Evolutionary conservation across 2,329 filamentous ascomycete genomes (phyloP), one percentile per base, ranked within the genome.

Genomic region (Nakataea oryzae): DNA sequence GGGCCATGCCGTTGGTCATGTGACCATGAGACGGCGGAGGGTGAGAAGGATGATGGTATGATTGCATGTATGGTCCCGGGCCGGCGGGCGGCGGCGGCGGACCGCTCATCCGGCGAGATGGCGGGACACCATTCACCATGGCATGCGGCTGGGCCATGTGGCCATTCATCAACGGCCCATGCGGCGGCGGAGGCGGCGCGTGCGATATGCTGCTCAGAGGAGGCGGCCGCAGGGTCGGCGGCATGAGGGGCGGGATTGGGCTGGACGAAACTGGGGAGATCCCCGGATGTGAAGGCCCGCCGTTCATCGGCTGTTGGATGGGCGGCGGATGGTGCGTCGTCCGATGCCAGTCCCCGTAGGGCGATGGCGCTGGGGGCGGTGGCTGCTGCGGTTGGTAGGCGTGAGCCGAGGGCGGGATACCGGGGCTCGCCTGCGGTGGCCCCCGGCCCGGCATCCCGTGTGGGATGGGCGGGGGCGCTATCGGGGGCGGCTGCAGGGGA

Each of bases 281-380:
- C 8, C 34, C 56, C n/a, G 59, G 54, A 28, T 24, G 71, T 57
- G 68, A 66, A n/a, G 72, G 69, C 57, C 69, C 80, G 47, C 81
- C 79, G 67, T 84, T 86, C 57, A 83, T 68, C n/a, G 67, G 68
- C 8, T 63, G 54, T 5, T 60, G 78, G 61, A 78, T 77, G 30
- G 77, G 70, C 47, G 77, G 73, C 3, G 81, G 76, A 50, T 77
- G 76, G 3, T 66, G 78, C 26, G 79, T 73, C 17, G 77, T 76
- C 26, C 80, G 79, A 62, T 79, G 77, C 79, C 83, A 85, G 63
- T 81, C 80, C 57, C 70, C 70, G 68, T 75, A 81, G 55, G 74
- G 66, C 58, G 69, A 66, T 54, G 28, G 17, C 57, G 67, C 67
- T 3, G 75, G 69, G 8, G 14, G 66, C 58, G 68, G 66, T 47